These are phyloP conservation scores for Pestalotiopsis sp. DNA, from an alignment of 2,329 filamentous ascomycete species.

Conservation along the genomic window DNA sequence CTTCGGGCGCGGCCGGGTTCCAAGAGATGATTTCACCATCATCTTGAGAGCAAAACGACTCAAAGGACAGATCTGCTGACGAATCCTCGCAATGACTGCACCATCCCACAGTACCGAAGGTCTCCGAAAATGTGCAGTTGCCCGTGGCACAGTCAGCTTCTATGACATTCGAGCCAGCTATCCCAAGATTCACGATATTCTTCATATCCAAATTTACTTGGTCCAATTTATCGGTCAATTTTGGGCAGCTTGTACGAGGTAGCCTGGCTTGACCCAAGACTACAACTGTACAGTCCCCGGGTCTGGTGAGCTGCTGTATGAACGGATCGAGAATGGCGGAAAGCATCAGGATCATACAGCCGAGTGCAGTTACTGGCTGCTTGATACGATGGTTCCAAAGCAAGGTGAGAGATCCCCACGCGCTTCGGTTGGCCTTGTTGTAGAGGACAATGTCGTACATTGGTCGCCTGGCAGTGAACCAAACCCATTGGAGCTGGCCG, in stretches of 20 bases:
- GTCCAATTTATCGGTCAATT: no score
- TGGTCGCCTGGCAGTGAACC: conserved; percentile 1
- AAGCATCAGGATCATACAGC: background rate
- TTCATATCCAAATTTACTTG: no score
- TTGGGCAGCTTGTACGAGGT: background rate
- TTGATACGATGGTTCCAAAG: background rate
- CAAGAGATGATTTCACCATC: no score
- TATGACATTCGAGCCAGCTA: no score
- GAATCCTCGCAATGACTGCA: conserved; percentile 17
- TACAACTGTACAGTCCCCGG: background rate
- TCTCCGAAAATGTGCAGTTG: conserved; percentile 15
- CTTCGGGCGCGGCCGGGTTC: no score
- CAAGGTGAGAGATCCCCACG: conserved; percentile 7
- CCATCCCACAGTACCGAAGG: conserved; percentile 14
- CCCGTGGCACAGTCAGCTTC: conserved; percentile 13
- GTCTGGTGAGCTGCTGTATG: background rate
- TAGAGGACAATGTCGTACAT: conserved; percentile 12
- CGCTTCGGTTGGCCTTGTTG: background rate
- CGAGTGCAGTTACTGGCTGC: conserved; percentile 5
- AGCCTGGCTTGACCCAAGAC: background rate
- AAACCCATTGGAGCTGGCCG: conserved; percentile 11
- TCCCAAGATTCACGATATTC: no score
- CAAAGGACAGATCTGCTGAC: background rate
- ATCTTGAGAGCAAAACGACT: background rate
- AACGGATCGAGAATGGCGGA: background rate